Evolutionary conservation across 495 filamentous ascomycete genomes (phyloP), one percentile per base, ranked within the genome.

Genomic region (Hypoxylon perforatum): DNA sequence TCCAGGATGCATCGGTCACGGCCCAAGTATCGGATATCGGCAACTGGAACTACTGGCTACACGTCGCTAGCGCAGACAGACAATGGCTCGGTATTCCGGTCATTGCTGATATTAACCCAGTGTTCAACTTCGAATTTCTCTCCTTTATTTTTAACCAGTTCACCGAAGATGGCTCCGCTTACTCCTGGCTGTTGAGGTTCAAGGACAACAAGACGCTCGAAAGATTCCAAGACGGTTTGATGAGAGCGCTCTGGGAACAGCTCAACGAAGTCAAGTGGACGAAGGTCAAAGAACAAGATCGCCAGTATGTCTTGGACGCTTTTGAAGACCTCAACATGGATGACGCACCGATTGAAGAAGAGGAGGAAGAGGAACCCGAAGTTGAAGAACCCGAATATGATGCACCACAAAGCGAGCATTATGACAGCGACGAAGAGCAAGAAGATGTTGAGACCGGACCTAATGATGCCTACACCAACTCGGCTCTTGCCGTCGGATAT

Each of bases 91-190:
- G 93, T 19, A 92, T 96, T 67, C 85, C 87, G 17, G 87, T 99
- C 15, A 80, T 91, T 22, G 88, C 90, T 4, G 96, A 98, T 67
- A 91, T 98, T 72, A 99, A 99, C 71, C 96, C 95, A 0, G 95
- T 99, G 33, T 99, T 99, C 83, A 98, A 97, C 79, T 98, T 97
- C 64, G 95, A 98, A 77, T 97, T 92, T 65, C 82, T 97, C 17
- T 97, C 95, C 1, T 97, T 98, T 78, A 97, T 99, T 73, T 99
- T 99, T 84, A 98, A 98, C 73, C 92, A 97, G 72, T 98, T 96
- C 71, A 82, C 88, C 7, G 85, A 89, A 14, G 92, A 97, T 76
- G 93, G 94, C 3, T 90, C 91, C 8, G 94, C 95, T 6, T 97
- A 92, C 75, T 98, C 96, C 0, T 99, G 96, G 95, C 86, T 99